A percentile compares a stretch with the other conserved stretches of the same genome.
phyloP scores from a whole-genome alignment of 2,329 filamentous ascomycete genomes.

The Septoria linicola region DNA sequence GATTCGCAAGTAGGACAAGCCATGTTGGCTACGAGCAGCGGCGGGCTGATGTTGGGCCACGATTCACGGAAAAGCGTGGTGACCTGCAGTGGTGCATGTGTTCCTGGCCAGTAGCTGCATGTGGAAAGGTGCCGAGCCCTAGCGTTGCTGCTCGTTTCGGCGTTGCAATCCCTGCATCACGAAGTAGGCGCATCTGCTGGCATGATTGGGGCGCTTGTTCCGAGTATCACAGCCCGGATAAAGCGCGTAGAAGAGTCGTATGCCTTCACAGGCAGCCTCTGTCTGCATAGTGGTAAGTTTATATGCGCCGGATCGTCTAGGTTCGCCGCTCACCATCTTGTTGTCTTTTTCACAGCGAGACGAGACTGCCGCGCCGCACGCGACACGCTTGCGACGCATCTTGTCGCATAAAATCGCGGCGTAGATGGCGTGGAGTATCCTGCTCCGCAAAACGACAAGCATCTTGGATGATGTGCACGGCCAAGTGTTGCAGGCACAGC shows the following conservation, averaged over 20 bases:
- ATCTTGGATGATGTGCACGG: too few relatives aligned
- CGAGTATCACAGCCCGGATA: conserved; percentile 6
- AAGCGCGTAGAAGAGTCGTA: conserved; percentile 2
- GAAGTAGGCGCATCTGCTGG: not conserved
- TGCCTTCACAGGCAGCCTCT: not conserved
- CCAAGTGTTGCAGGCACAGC: too few relatives aligned
- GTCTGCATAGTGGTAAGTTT: not conserved
- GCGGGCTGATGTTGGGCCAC: not conserved
- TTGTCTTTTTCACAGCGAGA: not conserved
- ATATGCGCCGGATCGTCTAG: conserved; percentile 1
- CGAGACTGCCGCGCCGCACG: not conserved
- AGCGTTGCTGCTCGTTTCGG: conserved; percentile 3
- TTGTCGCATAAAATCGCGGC: too few relatives aligned
- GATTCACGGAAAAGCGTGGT: conserved; percentile 5
- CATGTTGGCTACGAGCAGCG: conserved; percentile 12
- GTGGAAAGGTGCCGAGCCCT: conserved; percentile 8
- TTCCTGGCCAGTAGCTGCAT: conserved; percentile 14
- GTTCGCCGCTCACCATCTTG: not conserved
- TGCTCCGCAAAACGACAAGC: too few relatives aligned
- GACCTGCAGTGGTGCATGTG: conserved; percentile 3
- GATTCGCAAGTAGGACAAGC: conserved; percentile 6
- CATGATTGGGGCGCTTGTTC: conserved; percentile 14
- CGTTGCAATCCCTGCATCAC: conserved; percentile 5
- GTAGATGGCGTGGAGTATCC: too few relatives aligned
- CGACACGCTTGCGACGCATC: not conserved